Conservation (phyloP, 495 filamentous ascomycete genomes). For the Margaritispora aquatica region DNA sequence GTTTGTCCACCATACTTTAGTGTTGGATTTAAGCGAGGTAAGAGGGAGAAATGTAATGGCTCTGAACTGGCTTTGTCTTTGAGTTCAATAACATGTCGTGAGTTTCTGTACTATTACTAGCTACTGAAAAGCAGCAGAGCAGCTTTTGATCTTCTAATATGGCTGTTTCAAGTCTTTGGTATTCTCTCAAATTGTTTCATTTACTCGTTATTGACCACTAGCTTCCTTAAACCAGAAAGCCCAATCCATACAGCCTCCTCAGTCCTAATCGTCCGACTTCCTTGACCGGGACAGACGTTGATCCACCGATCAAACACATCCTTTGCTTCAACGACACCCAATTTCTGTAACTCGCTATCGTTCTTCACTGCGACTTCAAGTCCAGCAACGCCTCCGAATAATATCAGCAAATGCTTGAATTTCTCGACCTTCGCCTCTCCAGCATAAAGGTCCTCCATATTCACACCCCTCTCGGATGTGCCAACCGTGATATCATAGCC, state of each 20-base stretch:
- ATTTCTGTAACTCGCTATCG: slow-evolving; percentile 50
- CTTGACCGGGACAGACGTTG: slow-evolving; percentile 66
- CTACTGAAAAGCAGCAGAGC: too few relatives aligned
- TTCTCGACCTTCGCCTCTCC: slow-evolving; percentile 33
- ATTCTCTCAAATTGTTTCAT: neutral
- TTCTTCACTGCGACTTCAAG: slow-evolving; percentile 62
- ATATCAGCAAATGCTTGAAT: slow-evolving; percentile 63
- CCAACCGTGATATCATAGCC: slow-evolving; percentile 66
- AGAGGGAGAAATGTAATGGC: too few relatives aligned
- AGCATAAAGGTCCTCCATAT: slow-evolving; percentile 38
- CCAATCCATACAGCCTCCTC: slow-evolving; percentile 74
- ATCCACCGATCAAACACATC: slow-evolving; percentile 76
- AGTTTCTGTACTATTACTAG: too few relatives aligned
- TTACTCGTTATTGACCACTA: slow-evolving; percentile 28
- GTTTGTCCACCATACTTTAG: too few relatives aligned
- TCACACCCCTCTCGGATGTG: slow-evolving; percentile 63
- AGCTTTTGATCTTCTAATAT: neutral
- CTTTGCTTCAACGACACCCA: slow-evolving; percentile 48
- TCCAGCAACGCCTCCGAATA: slow-evolving; percentile 68
- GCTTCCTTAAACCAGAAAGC: slow-evolving; percentile 49
- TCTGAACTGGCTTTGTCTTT: too few relatives aligned
- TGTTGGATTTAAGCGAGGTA: too few relatives aligned
- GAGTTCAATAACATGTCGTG: too few relatives aligned
- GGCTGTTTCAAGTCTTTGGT: too few relatives aligned
- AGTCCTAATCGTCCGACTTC: slow-evolving; percentile 69